phyloP scores from a whole-genome alignment of 768 basidiomycete genomes.

The Kwoniella sp. region DNA sequence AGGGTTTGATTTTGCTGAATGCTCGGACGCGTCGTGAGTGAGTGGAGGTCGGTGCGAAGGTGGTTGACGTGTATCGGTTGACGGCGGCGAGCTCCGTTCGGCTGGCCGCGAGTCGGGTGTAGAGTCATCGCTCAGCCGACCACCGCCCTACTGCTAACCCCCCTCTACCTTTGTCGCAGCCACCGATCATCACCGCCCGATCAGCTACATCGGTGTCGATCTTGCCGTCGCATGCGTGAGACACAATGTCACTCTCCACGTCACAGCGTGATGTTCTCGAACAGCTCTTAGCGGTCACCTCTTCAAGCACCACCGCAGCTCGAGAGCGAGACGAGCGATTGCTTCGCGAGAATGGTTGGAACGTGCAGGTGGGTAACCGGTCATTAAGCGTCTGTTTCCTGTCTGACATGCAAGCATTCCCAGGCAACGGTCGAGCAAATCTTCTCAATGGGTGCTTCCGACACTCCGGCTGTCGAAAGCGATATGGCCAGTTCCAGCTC shows the following conservation, averaged over 20 bases:
- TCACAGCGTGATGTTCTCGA: slow-evolving; percentile 30
- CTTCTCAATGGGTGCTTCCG: slow-evolving; percentile 21
- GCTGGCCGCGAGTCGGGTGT: too few species aligned
- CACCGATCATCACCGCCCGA: too few species aligned
- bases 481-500: not conserved
- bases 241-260: slow-evolving; percentile 28
- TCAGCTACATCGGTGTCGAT: too few species aligned
- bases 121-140: too few species aligned
- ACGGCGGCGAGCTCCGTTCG: too few species aligned
- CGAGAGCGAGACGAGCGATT: slow-evolving; percentile 42
- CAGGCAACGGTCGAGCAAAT: slow-evolving; percentile 43
- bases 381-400: not conserved
- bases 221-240: too few species aligned
- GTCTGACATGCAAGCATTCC: not conserved
- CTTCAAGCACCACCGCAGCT: slow-evolving; percentile 25
- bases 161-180: too few species aligned
- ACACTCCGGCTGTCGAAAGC: not conserved
- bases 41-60: too few species aligned
- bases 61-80: too few species aligned
- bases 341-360: slow-evolving; percentile 41
- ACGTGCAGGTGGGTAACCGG: slow-evolving; percentile 42
- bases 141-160: too few species aligned
- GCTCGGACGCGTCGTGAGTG: too few species aligned
- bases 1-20: too few species aligned
- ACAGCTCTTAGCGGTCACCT: slow-evolving; percentile 45